Base-by-base conservation (phyloP, 345 rosid species). In the Citrus australasica region DNA sequence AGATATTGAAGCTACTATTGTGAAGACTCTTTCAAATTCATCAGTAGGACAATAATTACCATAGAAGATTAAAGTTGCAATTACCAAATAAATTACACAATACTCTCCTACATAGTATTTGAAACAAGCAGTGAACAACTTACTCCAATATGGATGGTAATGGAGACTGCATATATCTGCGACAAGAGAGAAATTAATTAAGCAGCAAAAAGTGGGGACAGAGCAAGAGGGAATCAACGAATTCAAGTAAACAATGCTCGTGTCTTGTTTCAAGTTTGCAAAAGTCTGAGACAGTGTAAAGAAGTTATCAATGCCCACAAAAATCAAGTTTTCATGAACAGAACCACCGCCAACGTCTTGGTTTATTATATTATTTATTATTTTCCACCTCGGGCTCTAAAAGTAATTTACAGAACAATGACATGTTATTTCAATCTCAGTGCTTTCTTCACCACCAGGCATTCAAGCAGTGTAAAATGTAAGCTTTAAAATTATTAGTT, bases 141-240 rank as follows among this genome's bases (percentile, higher is more conserved):
- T 85, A 89, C 90, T 85, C 91, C 97, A 21, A 91, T 92, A 88
- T 93, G 93, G 69, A 92, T 91, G 38, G 98, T 91, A 69, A 94
- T 91, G 48, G 98, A 94, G 24, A 94, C 98, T 46, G 94, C 98
- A 83, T 93, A 93, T 77, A 93, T 92, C 94, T 92, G 91, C 82
- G 67, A 82, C 21, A 78, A 9, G 60, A 35, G 6, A 5, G 37
- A 35, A 35, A 35, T 35, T 35, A 70, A 70, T 28, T 28, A 32
- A 32, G 62, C 25, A 32, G 22, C 62, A 53, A 28, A 70, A 28
- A 28, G n/a, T 9, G 66, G 28, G 48, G 25, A 62, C 46, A 72
- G 40, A 69, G 70, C 16, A 82, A 27, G 76, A 42, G 71, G 33
- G 35, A 58, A 62, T 6, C 51, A 77, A 68, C 59, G 40, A 75